phyloP scores from a whole-genome alignment of 306 rosid genomes.

The Malus domestica region ASM211411v1 NC_041803.1:24427001-24427500 shows the following conservation, averaged over 20 bases:
- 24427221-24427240: conserved; percentile 19
- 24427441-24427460: too few species aligned
- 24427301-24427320: conserved; percentile 12
- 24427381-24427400: background rate
- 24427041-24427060: conserved; percentile 21
- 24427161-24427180: conserved; percentile 21
- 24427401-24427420: background rate
- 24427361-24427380: background rate
- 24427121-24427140: conserved; percentile 12
- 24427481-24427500: background rate
- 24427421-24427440: background rate
- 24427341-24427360: conserved; percentile 11
- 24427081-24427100: background rate
- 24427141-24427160: conserved; percentile 33
- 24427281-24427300: conserved; percentile 28
- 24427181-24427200: conserved; percentile 27
- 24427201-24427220: conserved; percentile 26
- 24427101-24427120: conserved; percentile 13
- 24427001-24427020: conserved; percentile 24
- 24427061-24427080: conserved; percentile 24
- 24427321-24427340: conserved; percentile 35
- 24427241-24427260: conserved; percentile 33
- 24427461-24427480: background rate
- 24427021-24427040: conserved; percentile 19
- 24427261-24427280: conserved; percentile 30